Base-by-base conservation (phyloP, 2,329 filamentous ascomycete genomes). In the Fusarium duplospermum region DNA sequence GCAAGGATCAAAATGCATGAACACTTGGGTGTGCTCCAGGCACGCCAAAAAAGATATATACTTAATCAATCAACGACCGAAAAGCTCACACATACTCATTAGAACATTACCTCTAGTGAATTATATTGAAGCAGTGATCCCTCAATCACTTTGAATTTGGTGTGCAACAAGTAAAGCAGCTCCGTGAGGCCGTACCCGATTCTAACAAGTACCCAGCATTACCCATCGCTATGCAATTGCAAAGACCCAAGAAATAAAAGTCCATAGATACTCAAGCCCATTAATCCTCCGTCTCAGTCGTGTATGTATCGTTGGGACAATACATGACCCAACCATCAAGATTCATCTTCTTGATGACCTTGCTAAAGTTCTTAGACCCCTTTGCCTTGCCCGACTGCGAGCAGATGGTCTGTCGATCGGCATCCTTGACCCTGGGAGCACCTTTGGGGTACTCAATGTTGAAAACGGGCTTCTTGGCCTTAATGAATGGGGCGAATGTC, bases 401-500 rank as follows among this genome's bases (percentile, higher is more conserved):
- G 78, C 90, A 92, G 24, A 86, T 85, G 8, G 80, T 76, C 6
- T 80, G 68, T 72, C 84, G 79, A 70, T 82, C 72, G 22, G 71
- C 67, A 4, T 75, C 60, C 4, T 80, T 76, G 22, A 88, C 82
- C 4, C 74, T 67, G 81, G 80, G 80, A 9, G 86, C 87, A 10
- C 84, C 86, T 50, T 87, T 84, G 4, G 90, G 90, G 77, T 94
- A 94, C 82, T 94, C 92, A 71, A 94, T 92, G 78, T 93, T 89
- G 79, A 93, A 93, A 35, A 94, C 92, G 2, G 92, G 91, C 80
- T 93, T 93, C 35, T 86, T 84, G 7, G 87, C 87, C 11, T 86
- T 76, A 65, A 91, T 87, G 77, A 93, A 93, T 4, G 86, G 81
- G 3, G 83, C 81, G 79, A 90, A 93, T 2, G 82, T 86, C 38